A percentile compares a stretch with the other conserved stretches of the same genome.
phyloP scores from a whole-genome alignment of 768 basidiomycete genomes.

The Pluteus cervinus region DNA sequence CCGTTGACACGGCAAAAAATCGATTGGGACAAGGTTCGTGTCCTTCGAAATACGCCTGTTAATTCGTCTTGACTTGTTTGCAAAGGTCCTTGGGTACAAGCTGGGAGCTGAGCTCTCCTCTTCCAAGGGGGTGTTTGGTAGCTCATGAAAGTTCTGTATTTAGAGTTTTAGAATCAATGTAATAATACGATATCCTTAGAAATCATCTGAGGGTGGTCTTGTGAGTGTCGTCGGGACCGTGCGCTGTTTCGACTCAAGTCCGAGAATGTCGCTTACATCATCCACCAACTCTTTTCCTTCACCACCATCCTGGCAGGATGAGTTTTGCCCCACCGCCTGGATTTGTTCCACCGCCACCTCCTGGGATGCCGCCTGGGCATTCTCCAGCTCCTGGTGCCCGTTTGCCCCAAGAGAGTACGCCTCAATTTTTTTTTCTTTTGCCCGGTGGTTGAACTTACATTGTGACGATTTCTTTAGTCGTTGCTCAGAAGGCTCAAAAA shows the following conservation, averaged over 20 bases:
- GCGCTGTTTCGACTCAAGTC: constrained; percentile 19
- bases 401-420: constrained; percentile 42
- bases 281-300: constrained; percentile 31
- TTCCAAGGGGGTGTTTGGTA: constrained; percentile 49
- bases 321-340: constrained; percentile 55
- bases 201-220: not conserved
- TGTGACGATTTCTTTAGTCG: constrained; percentile 32
- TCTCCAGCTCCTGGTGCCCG: constrained; percentile 35
- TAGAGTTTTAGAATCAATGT: not conserved
- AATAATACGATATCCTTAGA: not conserved
- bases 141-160: constrained; percentile 14
- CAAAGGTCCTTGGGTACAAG: constrained; percentile 56
- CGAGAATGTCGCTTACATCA: constrained; percentile 32
- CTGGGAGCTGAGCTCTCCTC: constrained; percentile 71
- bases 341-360: constrained; percentile 43
- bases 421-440: constrained; percentile 8
- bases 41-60: constrained; percentile 1
- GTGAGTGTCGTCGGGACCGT: constrained; percentile 28
- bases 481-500: constrained; percentile 92
- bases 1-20: constrained; percentile 91
- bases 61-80: not conserved
- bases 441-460: constrained; percentile 10
- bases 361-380: constrained; percentile 41
- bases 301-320: constrained; percentile 33
- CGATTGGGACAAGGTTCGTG: constrained; percentile 87